These are phyloP conservation scores for Carpinus viminea DNA, from an alignment of 306 rosid species.

Conservation along the genomic window DNA sequence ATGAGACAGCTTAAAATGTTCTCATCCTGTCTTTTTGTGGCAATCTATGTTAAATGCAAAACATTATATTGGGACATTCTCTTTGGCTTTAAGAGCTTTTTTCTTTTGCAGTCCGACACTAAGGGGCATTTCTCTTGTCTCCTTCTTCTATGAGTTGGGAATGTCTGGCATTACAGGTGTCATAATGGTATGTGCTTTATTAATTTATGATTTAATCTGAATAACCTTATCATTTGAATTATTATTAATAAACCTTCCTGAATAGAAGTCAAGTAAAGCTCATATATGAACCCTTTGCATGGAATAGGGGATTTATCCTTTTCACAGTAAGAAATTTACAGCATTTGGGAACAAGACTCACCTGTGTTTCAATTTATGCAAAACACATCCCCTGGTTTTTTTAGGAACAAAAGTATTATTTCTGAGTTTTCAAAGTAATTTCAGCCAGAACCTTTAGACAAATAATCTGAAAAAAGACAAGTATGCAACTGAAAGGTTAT, in stretches of 20 bases:
- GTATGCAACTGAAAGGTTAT: background rate
- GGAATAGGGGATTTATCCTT: no score
- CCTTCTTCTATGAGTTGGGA: conserved; percentile 81
- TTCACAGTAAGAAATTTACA: no score
- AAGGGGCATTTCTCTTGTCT: conserved; percentile 64
- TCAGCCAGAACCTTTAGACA: background rate
- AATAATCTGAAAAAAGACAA: background rate
- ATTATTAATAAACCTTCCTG: background rate
- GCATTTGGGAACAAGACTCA: background rate
- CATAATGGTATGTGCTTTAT: conserved; percentile 52
- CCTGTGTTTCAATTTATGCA: background rate
- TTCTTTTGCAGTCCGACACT: conserved; percentile 63
- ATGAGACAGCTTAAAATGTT: background rate
- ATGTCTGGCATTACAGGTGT: conserved; percentile 68
- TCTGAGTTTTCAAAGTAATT: background rate
- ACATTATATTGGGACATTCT: background rate
- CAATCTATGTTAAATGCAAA: background rate
- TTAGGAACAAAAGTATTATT: background rate
- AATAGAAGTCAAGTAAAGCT: background rate
- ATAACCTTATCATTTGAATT: background rate
- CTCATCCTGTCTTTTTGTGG: background rate
- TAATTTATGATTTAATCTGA: background rate
- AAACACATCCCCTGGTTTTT: background rate
- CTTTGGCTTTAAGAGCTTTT: conserved; percentile 7
- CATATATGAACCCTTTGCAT: background rate